Evolutionary conservation across 331 rosid species (phyloP).

Genomic region (Cucumis variabilis): DNA sequence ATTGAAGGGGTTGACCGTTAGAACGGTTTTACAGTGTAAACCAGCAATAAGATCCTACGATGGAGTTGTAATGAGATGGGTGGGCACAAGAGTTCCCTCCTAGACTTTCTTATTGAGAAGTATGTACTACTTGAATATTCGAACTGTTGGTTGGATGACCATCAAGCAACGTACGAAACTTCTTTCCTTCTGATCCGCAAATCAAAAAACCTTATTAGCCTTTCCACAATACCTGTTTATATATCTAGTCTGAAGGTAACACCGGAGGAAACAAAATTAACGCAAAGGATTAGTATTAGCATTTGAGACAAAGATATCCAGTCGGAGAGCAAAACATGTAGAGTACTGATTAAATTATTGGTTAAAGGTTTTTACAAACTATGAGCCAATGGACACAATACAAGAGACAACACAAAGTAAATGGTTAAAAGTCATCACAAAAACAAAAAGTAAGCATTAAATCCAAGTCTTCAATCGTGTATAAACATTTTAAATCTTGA

Average conservation of each 20-base stretch:
- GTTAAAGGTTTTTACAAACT: no score
- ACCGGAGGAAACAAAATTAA: neutral
- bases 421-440: neutral
- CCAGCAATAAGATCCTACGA: neutral
- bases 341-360: no score
- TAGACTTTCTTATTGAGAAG: conserved; percentile 1
- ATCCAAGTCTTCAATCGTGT: neutral
- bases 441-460: neutral
- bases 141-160: neutral
- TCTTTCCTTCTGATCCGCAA: neutral
- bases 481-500: neutral
- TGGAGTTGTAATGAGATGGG: neutral
- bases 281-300: no score
- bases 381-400: no score
- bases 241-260: conserved; percentile 61
- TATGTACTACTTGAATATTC: neutral
- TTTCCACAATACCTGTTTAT: conserved; percentile 87
- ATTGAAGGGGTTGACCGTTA: neutral
- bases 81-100: neutral
- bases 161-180: neutral
- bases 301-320: no score
- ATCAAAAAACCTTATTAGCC: conserved; percentile 85
- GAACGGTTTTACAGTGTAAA: neutral
- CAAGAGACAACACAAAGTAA: no score
- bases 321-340: no score